phyloP scores from a whole-genome alignment of 129 eudicot genomes.

The Dittrichia graveolens region DNA sequence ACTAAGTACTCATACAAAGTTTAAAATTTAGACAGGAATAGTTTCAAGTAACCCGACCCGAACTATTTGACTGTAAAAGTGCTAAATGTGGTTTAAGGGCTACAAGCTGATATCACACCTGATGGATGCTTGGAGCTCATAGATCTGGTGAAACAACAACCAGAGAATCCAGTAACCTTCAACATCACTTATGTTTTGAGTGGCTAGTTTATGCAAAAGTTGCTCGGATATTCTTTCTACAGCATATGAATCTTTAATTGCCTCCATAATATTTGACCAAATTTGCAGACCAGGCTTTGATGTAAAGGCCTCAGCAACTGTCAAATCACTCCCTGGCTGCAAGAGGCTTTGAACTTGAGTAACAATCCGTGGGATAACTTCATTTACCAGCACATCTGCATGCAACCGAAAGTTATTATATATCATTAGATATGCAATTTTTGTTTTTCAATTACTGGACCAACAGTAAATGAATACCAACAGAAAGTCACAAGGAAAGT shows the following conservation, averaged over 20 bases:
- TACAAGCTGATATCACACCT: slow-evolving; percentile 45
- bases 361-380: slow-evolving; percentile 56
- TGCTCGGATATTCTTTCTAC: slow-evolving; percentile 87
- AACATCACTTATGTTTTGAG: slow-evolving; percentile 52
- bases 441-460: too few relatives aligned
- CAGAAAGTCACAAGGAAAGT: too few relatives aligned
- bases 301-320: slow-evolving; percentile 37
- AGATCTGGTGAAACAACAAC: slow-evolving; percentile 67
- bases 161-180: slow-evolving; percentile 94
- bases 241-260: slow-evolving; percentile 73
- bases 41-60: too few relatives aligned
- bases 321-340: slow-evolving; percentile 42
- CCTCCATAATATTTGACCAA: slow-evolving; percentile 77
- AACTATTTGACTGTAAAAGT: too few relatives aligned
- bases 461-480: too few relatives aligned
- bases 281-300: slow-evolving; percentile 53
- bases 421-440: too few relatives aligned
- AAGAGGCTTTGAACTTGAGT: slow-evolving; percentile 48
- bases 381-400: slow-evolving; percentile 80
- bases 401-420: background rate
- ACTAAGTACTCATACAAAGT: too few relatives aligned
- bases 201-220: slow-evolving; percentile 66
- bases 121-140: slow-evolving; percentile 53
- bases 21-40: too few relatives aligned
- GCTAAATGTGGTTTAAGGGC: background rate